These are phyloP conservation scores for Aspergillus homomorphus DNA, from an alignment of 495 filamentous ascomycete genomes.

Conservation along the genomic window DNA sequence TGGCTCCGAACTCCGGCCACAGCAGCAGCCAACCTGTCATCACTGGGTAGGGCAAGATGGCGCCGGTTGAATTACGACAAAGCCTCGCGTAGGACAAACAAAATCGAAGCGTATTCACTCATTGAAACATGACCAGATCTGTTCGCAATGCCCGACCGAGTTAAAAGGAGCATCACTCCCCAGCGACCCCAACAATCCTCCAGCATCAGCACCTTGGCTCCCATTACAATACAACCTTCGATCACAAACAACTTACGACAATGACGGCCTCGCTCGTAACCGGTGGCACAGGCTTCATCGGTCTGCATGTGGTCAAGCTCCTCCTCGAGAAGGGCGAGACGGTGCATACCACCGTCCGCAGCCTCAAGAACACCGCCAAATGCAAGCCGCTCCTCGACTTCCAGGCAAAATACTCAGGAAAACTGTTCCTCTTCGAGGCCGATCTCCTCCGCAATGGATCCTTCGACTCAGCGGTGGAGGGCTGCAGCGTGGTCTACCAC, in stretches of 20 bases:
- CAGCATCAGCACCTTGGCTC: background rate
- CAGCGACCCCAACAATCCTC: background rate
- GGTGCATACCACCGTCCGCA: background rate
- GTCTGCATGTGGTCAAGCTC: background rate
- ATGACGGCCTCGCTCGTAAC: background rate
- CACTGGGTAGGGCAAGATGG: too few relatives aligned
- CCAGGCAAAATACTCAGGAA: background rate
- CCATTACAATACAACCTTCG: background rate
- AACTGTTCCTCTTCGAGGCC: background rate
- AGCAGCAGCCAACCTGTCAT: background rate
- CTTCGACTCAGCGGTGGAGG: background rate
- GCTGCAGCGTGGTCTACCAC: constrained; percentile 4
- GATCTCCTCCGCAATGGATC: background rate
- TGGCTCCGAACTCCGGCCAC: background rate
- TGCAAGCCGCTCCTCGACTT: constrained; percentile 2
- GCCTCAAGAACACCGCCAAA: background rate
- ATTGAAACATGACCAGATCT: background rate
- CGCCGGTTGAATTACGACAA: background rate
- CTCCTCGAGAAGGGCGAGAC: background rate
- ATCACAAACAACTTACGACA: background rate
- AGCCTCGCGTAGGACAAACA: background rate
- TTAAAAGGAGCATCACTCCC: background rate
- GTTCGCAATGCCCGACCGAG: background rate
- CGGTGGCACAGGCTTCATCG: constrained; percentile 1
- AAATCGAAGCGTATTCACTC: background rate